Evolutionary conservation across 805 yeast genomes (phyloP), one percentile per base, ranked within the genome.

Genomic region (Starmerella apis): DNA sequence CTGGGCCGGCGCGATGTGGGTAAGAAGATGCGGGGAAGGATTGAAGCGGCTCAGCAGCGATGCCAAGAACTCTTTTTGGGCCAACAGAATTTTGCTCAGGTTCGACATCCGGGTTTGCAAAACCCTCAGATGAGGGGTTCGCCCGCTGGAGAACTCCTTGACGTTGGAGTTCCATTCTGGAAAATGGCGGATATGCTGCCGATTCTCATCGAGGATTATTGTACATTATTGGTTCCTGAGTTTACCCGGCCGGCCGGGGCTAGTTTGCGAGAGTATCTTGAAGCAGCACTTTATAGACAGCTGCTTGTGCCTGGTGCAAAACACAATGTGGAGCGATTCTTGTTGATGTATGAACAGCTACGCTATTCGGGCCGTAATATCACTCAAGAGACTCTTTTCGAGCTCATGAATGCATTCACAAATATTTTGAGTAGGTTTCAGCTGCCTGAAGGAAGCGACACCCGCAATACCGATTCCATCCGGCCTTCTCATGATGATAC

Each of bases 1-100:
- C 88, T 95, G 1, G 70, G 78, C 16, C 65, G 71, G 6, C 79
- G 75, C 51, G 86, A 81, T 58, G 63, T 81, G 36, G 80, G 84
- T 1, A 64, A 63, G n/a, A 62, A 66, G 2, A 70, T 75, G 51
- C 64, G 74, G 37, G 56, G 60, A 5, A 59, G 65, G 57, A 70
- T 81, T 22, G 55, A 63, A 3, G 57, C 60, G 32, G 74, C 73
- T 46, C 65, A 73, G 19, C 24, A 16, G 41, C 49, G 47, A 13
- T 56, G 61, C 48, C 24, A n/a, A n/a, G 42, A 38, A 16, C 36
- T 52, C 13, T 54, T 47, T 36, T 4, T 20, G n/a, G 38, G 33
- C 14, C 61, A 59, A 49, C 20, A 27, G 9, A 57, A 54, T 28
- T 45, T 46, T 27, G 6, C 54, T 4, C 11, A 25, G 3, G 51